Base-by-base conservation (phyloP, 345 rosid species). In the Melaleuca quinquenervia region DNA sequence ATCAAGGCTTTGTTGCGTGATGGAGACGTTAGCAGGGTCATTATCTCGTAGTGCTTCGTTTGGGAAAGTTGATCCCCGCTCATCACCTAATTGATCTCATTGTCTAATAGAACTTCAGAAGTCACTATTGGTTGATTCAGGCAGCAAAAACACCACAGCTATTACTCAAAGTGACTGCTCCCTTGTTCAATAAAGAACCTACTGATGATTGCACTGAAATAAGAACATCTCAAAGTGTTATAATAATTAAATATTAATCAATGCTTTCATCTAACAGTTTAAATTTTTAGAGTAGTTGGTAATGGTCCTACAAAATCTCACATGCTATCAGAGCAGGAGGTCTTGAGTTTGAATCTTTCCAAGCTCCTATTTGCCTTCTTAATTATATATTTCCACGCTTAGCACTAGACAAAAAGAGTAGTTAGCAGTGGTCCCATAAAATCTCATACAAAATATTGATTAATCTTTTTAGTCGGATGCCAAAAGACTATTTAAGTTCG, bases 401-500 rank as follows among this genome's bases (percentile, higher is more conserved):
- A n/a, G n/a, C n/a, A n/a, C n/a, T n/a, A n/a, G n/a, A n/a, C n/a
- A n/a, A n/a, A n/a, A n/a, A n/a, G n/a, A n/a, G n/a, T n/a, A n/a
- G n/a, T n/a, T n/a, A n/a, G n/a, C n/a, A n/a, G n/a, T n/a, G n/a
- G n/a, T n/a, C n/a, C n/a, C n/a, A n/a, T n/a, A n/a, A n/a, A n/a
- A n/a, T n/a, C n/a, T n/a, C n/a, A n/a, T n/a, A n/a, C n/a, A n/a
- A n/a, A n/a, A n/a, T n/a, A n/a, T 90, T 95, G 89, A 94, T 96
- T 86, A 86, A 86, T 85, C 90, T 95, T 78, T 89, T 96, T 50
- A 91, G 94, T 86, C 90, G 90, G 93, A 93, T 97, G 90, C 99
- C 99, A 44, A 97, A 96, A 91, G 95, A 88, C 84, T 93, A 86
- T 87, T 85, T 94, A 91, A 90, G 82, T 86, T 90, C 90, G 76